Base-by-base conservation (phyloP, 2,329 filamentous ascomycete species). In the Aspergillus pseudoviridinutans region DNA sequence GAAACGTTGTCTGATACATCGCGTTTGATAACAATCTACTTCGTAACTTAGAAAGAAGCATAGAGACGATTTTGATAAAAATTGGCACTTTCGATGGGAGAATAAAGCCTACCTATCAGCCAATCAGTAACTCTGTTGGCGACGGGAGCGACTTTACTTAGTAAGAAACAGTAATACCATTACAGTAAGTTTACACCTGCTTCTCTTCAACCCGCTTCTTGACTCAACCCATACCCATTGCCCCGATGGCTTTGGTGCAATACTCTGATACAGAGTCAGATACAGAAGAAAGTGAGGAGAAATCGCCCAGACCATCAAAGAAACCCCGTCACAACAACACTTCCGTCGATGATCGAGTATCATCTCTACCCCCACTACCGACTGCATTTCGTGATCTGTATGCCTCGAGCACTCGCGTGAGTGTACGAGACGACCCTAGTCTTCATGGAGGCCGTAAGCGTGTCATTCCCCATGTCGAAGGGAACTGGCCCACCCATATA, bases 401-500 rank as follows among this genome's bases (percentile, higher is more conserved):
- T 75, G 89, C 92, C 28, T 88, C 90, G 10, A 90, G 87, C 44
- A 87, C 90, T 53, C 86, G 93, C 61, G 80, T 89, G 61, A 90
- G 89, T 74, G 87, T 88, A 44, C 82, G 80, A 65, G 94, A 97
- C 75, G 89, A 96, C 69, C 92, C 93, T 1, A 81, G 82, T 58
- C 80, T 97, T 57, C 94, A 99, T 73, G 89, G 88, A 32, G 94
- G 94, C 54, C 87, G 93, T 49, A 91, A 87, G 70, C 85, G 94
- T 46, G 84, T 88, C 57, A 89, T 86, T 51, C 92, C 93, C 25
- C 94, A 99, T 74, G 80, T 93, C 27, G 84, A 87, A 58, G 94
- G 94, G 59, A 91, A 92, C 73, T 99, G 94, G 94, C 91, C 93
- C 1, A 91, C 87, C 35, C 93, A 97, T 75, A 72, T 97, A 49